phyloP scores from a whole-genome alignment of 2,329 filamentous ascomycete genomes.

The Penicillium sp. region DNA sequence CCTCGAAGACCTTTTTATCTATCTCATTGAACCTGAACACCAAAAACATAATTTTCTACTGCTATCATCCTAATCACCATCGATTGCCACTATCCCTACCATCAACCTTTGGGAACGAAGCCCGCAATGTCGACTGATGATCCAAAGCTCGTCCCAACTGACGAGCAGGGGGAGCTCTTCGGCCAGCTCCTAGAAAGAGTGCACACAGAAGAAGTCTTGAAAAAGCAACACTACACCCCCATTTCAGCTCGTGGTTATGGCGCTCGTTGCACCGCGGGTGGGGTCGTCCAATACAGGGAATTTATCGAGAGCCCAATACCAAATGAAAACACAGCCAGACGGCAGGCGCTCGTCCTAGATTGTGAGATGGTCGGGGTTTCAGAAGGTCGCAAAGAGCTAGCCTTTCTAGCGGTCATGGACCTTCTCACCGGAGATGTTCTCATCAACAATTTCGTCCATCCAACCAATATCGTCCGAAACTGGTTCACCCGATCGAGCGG shows the following conservation, averaged over 20 bases:
- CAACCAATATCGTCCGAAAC: neutral
- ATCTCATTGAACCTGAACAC: neutral
- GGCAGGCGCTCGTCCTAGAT: neutral
- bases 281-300: neutral
- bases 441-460: neutral
- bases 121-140: neutral
- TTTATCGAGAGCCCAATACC: neutral
- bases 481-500: neutral
- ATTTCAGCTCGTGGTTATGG: neutral
- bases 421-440: neutral
- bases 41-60: neutral
- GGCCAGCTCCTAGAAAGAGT: neutral
- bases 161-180: neutral
- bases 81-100: neutral
- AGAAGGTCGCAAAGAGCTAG: neutral
- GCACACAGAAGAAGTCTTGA: neutral
- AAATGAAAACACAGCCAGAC: neutral
- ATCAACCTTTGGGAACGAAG: neutral
- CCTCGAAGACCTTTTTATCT: neutral
- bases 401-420: neutral
- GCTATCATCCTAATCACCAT: neutral
- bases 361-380: neutral
- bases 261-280: neutral
- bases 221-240: neutral
- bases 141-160: neutral